These are phyloP conservation scores for Hyphopichia homilentoma DNA, from an alignment of 805 yeast genomes.

Conservation along the genomic window DNA sequence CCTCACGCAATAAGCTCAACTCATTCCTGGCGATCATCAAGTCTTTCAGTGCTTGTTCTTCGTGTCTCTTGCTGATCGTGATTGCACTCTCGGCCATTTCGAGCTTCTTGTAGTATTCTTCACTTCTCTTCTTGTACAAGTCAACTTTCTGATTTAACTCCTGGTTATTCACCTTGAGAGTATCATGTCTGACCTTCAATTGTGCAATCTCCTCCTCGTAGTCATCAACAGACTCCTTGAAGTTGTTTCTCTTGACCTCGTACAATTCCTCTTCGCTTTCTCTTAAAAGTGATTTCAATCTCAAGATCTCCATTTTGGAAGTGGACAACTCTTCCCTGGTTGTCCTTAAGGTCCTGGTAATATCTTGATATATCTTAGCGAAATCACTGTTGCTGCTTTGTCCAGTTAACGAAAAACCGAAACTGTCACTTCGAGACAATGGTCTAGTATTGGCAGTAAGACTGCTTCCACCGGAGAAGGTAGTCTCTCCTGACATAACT, in stretches of 20 bases:
- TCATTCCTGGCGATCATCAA: conserved; percentile 38
- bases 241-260: conserved; percentile 37
- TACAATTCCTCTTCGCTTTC: conserved; percentile 44
- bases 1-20: conserved; percentile 47
- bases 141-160: conserved; percentile 55
- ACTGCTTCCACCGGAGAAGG: neutral
- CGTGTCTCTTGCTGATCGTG: conserved; percentile 58
- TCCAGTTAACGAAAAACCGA: conserved; percentile 10
- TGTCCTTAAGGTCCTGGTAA: conserved; percentile 39
- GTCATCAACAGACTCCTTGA: conserved; percentile 33
- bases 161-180: conserved; percentile 50
- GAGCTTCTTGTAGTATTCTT: conserved; percentile 65
- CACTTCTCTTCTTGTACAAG: conserved; percentile 68
- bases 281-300: conserved; percentile 38
- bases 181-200: conserved; percentile 54
- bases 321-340: conserved; percentile 41
- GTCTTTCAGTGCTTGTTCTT: conserved; percentile 50
- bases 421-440: conserved; percentile 32
- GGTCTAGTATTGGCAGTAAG: conserved; percentile 1
- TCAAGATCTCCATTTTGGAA: conserved; percentile 39
- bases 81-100: conserved; percentile 78
- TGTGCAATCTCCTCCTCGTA: conserved; percentile 42
- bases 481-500: neutral
- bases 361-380: conserved; percentile 48
- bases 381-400: conserved; percentile 30